These are phyloP conservation scores for Cladophialophora bantiana DNA, from an alignment of 2,329 filamentous ascomycete species.

Conservation along the genomic window DNA sequence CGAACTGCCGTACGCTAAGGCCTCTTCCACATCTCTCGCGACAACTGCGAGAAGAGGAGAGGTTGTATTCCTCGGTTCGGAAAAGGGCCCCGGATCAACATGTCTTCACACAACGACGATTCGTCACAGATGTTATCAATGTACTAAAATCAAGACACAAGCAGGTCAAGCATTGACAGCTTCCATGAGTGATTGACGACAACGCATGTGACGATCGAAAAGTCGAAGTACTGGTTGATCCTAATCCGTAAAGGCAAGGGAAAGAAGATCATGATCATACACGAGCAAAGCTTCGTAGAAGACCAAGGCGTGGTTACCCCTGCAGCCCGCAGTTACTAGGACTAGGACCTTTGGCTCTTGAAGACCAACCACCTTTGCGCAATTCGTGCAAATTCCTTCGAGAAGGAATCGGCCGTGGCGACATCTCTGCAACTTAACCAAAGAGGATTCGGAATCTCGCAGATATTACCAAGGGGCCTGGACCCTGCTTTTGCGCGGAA, in stretches of 20 bases:
- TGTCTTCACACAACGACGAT: neutral
- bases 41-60: neutral
- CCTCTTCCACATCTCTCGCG: neutral
- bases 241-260: neutral
- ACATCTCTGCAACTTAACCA: neutral
- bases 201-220: neutral
- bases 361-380: neutral
- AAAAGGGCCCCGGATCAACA: slow-evolving; percentile 1
- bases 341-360: neutral
- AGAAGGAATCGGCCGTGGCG: slow-evolving; percentile 4
- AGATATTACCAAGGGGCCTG: slow-evolving; percentile 12
- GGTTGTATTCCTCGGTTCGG: neutral
- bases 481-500: slow-evolving; percentile 11
- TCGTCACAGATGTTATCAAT: neutral
- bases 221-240: neutral
- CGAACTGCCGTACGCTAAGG: neutral
- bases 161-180: neutral
- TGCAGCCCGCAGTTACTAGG: slow-evolving; percentile 5
- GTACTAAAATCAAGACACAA: slow-evolving; percentile 1
- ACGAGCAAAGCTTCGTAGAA: neutral
- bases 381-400: neutral
- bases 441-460: slow-evolving; percentile 1
- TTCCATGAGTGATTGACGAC: neutral
- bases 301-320: neutral
- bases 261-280: neutral